Evolutionary conservation across 345 rosid genomes (phyloP), one percentile per base, ranked within the genome.

Genomic region (Sonneratia alba): DNA sequence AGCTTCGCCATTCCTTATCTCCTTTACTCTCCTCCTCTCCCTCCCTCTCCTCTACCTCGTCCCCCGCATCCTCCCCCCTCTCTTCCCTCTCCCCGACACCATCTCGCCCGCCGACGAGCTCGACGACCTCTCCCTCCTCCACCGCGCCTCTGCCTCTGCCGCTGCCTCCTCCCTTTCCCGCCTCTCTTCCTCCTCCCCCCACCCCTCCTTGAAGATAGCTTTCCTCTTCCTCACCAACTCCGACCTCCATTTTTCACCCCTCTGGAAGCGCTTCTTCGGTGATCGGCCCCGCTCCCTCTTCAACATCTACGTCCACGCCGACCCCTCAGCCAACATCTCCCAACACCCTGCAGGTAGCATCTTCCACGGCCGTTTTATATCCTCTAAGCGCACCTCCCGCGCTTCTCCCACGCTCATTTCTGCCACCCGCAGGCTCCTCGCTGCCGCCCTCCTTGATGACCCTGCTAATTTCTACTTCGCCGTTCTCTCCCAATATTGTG

Each of bases 361-460:
- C 21, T 87, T 92, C 51, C 27, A 49, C 5, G 76, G 81, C 65
- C 80, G 80, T 0, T 85, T 89, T 81, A 92, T 92, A 57, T 16
- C 75, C 1, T 72, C 96, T 11, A 90, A 88, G 66, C 91, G 84
- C 42, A 95, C 99, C 37, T 84, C 77, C 75, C 88, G 98, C 5
- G 97, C 93, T 15, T 95, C 99, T n/a, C 91, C 99, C 1, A 92
- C 97, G 1, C 85, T 95, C 9, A 83, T 95, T 78, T 86, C 99
- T 55, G 98, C 99, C 78, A 90, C 94, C 42, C 84, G 98, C 72
- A 91, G 97, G 66, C 91, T 92, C 61, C 83, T 95, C 6, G 99
- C 99, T 62, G 80, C 83, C 22, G 99, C 99, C 24, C 69, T 95
- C 74, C 79, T 95, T 38, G 97, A 95, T 72, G 99, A 95, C 22